Conservation (phyloP, 148 eudicot species). For the Amaranthus cruentus region DNA sequence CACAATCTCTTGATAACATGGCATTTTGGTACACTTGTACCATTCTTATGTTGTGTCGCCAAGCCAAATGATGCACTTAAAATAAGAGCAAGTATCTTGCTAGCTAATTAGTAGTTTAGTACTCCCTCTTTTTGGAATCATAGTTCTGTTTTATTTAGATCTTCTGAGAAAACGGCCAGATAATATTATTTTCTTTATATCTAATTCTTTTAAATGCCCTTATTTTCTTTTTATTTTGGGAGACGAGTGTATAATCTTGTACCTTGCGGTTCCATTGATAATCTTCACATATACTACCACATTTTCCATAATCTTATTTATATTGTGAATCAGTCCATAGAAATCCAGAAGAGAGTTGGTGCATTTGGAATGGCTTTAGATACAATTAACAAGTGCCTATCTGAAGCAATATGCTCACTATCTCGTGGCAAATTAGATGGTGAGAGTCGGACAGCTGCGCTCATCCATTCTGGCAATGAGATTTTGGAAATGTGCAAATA, state of each 20-base stretch:
- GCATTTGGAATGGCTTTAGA: conserved; percentile 89
- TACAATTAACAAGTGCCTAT: conserved; percentile 79
- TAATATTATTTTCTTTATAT: background rate
- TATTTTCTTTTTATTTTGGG: background rate
- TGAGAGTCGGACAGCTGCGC: conserved; percentile 74
- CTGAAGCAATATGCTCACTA: conserved; percentile 87
- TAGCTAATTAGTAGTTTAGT: background rate
- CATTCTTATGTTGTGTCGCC: no score
- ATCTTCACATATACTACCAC: background rate
- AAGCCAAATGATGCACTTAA: no score
- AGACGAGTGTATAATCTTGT: background rate
- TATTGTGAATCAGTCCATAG: conserved; percentile 53
- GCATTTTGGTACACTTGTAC: no score
- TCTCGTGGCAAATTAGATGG: conserved; percentile 91
- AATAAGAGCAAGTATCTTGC: background rate
- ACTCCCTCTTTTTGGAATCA: background rate
- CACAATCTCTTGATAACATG: no score
- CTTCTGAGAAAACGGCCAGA: background rate
- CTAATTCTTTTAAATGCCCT: background rate
- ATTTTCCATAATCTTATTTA: conserved; percentile 7
- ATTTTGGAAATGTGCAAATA: conserved; percentile 73
- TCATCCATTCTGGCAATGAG: conserved; percentile 88
- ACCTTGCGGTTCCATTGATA: background rate
- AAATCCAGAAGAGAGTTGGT: conserved; percentile 88
- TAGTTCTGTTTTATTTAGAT: background rate